Percentiles rank a stretch among this genome's conserved stretches.
Conservation (phyloP, 208 protist genomes). For the Crithidia brevicula region DNA sequence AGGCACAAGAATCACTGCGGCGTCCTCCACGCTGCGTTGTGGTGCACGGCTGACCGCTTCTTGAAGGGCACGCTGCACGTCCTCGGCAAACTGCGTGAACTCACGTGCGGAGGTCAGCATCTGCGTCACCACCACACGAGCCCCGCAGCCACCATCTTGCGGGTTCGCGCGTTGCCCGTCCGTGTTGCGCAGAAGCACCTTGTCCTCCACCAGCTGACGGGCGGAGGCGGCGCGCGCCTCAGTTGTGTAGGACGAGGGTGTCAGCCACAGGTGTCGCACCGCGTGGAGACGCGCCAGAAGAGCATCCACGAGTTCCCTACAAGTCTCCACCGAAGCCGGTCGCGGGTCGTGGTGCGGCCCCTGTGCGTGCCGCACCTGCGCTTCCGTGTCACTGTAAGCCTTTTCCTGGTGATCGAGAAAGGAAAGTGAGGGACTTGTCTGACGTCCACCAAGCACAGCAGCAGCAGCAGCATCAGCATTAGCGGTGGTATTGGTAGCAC, state of each 20-base stretch:
- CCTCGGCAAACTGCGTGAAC: slow-evolving; percentile 34
- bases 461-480: too few relatives aligned
- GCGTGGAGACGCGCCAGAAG: slow-evolving; percentile 13
- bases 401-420: slow-evolving; percentile 16
- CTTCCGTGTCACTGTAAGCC: slow-evolving; percentile 16
- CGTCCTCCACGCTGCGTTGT: not conserved
- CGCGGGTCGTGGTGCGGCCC: not conserved
- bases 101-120: slow-evolving; percentile 36
- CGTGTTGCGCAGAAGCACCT: slow-evolving; percentile 9
- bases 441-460: too few relatives aligned
- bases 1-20: slow-evolving; percentile 29
- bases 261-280: slow-evolving; percentile 22
- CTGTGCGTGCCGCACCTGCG: slow-evolving; percentile 13
- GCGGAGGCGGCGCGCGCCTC: slow-evolving; percentile 10
- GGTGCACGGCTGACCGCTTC: not conserved
- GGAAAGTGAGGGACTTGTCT: slow-evolving; percentile 1
- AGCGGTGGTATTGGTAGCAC: not conserved
- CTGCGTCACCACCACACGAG: slow-evolving; percentile 43
- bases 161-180: too few relatives aligned
- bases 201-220: slow-evolving; percentile 6
- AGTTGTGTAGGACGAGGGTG: slow-evolving; percentile 17
- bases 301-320: not conserved
- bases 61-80: slow-evolving; percentile 25
- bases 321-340: slow-evolving; percentile 4
- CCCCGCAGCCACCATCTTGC: not conserved